A percentile compares a stretch with the other conserved stretches of the same genome.
phyloP scores from a whole-genome alignment of 495 filamentous ascomycete species.

The Neurospora tetrasperma region DNA sequence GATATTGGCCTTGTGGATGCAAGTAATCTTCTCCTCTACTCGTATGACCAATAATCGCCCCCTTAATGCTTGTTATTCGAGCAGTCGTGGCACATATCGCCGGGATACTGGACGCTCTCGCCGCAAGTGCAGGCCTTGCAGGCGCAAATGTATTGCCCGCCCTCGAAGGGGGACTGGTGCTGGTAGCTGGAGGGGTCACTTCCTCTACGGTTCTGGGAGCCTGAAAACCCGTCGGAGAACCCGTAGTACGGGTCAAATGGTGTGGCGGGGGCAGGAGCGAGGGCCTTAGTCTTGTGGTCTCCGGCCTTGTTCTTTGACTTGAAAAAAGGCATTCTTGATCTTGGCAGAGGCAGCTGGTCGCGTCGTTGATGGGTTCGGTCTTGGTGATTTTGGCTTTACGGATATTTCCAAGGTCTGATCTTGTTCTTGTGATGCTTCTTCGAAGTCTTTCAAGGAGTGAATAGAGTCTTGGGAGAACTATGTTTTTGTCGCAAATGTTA shows the following conservation, averaged over 20 bases:
- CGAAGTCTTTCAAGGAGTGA: not conserved
- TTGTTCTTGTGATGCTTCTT: not conserved
- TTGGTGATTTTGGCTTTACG: not conserved
- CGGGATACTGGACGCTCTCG: not conserved
- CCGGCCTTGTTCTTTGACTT: not conserved
- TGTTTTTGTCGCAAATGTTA: not conserved
- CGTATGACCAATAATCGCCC: not conserved
- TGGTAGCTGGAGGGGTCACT: not conserved
- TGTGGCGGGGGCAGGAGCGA: not conserved
- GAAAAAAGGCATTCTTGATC: not conserved
- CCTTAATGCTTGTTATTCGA: not conserved
- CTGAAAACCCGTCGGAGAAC: not conserved
- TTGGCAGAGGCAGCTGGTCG: not conserved
- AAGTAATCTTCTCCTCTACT: conserved; percentile 64
- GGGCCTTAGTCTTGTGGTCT: not conserved
- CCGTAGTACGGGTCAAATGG: not conserved
- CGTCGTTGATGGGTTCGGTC: not conserved
- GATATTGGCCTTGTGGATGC: conserved; percentile 99
- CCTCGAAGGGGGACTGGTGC: not conserved
- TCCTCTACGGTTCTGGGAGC: not conserved
- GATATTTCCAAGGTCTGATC: not conserved
- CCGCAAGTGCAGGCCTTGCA: conserved; percentile 3
- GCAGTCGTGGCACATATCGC: conserved; percentile 3
- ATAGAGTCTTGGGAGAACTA: not conserved
- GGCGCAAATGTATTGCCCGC: not conserved